Evolutionary conservation across 2,329 filamentous ascomycete species (phyloP).

Genomic region (Neofusicoccum cordaticola): DNA sequence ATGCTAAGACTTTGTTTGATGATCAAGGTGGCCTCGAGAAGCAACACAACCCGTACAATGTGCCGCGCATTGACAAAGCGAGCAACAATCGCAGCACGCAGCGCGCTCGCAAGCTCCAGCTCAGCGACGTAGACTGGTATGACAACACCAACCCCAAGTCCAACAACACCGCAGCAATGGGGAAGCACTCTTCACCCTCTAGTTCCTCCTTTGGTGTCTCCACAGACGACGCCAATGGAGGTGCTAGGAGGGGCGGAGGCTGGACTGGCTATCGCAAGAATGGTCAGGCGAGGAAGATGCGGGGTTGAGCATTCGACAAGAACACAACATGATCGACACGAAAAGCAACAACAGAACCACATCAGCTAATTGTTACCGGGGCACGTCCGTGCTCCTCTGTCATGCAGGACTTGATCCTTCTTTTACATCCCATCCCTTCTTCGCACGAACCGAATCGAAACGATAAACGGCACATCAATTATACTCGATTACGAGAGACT

Average conservation of each 20-base stretch:
- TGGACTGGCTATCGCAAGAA: not conserved
- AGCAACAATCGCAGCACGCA: conserved; percentile 69
- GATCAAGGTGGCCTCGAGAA: conserved; percentile 37
- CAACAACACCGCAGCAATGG: not conserved
- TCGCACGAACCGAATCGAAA: not conserved
- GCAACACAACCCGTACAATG: conserved; percentile 42
- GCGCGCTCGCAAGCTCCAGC: conserved; percentile 82
- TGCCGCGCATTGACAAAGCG: conserved; percentile 53
- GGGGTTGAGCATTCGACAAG: not conserved
- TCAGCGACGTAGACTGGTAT: conserved; percentile 98
- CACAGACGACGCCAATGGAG: not conserved
- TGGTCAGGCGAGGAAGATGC: conserved; percentile 1
- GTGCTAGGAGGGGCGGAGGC: not conserved
- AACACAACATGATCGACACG: not conserved
- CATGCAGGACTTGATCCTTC: conserved; percentile 13
- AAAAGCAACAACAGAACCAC: not conserved
- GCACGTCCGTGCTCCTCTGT: not conserved
- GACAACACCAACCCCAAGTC: conserved; percentile 21
- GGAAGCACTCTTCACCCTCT: not conserved
- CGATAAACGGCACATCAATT: not conserved
- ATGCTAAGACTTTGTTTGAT: conserved; percentile 27
- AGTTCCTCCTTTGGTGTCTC: no score
- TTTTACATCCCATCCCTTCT: not conserved
- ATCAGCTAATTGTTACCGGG: not conserved
- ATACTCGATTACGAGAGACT: not conserved